These are phyloP conservation scores for Acacia pycnantha DNA, from an alignment of 331 rosid genomes.

Conservation along the genomic window DNA sequence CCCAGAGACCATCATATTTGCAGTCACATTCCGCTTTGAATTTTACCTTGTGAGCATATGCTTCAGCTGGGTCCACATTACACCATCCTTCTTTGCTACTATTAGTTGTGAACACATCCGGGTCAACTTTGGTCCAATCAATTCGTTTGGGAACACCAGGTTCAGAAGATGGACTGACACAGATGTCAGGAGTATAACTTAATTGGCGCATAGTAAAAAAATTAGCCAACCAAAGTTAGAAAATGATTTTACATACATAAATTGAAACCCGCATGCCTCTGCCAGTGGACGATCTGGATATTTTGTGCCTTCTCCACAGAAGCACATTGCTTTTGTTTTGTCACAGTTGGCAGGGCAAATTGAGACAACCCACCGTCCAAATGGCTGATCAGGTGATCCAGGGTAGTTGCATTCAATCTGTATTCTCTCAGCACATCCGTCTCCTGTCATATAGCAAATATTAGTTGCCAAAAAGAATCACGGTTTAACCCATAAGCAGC, in stretches of 20 bases:
- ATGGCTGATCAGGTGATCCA: conserved; percentile 44
- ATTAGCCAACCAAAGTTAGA: conserved; percentile 25
- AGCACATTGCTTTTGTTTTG: conserved; percentile 72
- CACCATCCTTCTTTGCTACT: conserved; percentile 85
- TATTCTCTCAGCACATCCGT: conserved; percentile 57
- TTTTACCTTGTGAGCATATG: conserved; percentile 64
- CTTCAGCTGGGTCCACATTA: conserved; percentile 89
- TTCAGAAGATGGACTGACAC: conserved; percentile 63
- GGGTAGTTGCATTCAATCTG: conserved; percentile 56
- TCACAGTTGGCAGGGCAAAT: conserved; percentile 67
- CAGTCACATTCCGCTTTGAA: conserved; percentile 90
- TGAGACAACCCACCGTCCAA: conserved; percentile 70
- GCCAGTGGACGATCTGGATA: conserved; percentile 76
- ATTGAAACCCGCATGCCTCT: conserved; percentile 72
- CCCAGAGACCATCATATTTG: conserved; percentile 76
- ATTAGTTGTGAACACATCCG: conserved; percentile 73
- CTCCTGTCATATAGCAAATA: conserved; percentile 43
- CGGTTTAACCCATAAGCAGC: background rate
- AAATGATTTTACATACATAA: conserved; percentile 52
- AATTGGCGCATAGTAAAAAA: conserved; percentile 7
- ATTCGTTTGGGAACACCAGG: conserved; percentile 61
- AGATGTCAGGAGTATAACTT: conserved; percentile 25
- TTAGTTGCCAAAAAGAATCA: background rate
- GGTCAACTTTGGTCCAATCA: conserved; percentile 75
- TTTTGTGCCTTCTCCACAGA: conserved; percentile 75